Base-by-base conservation (phyloP, 2,329 filamentous ascomycete species). In the Ophiosphaerella herpotricha region DNA sequence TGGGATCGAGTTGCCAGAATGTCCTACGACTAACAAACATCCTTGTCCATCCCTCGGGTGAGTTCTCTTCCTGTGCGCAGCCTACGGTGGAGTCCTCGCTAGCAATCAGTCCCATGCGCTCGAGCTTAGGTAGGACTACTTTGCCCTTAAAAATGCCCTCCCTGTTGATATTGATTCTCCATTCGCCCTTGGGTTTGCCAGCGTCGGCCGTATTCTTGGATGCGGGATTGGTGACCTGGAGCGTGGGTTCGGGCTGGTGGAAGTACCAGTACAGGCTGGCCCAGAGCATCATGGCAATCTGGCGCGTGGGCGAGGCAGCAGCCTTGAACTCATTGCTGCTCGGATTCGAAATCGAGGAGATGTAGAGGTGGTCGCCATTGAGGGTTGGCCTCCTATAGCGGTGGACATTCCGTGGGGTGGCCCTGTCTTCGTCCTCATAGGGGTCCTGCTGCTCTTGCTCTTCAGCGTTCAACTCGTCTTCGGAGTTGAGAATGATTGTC, bases 201-300 rank as follows among this genome's bases (percentile, higher is more conserved):
- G 75, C 71, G 14, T 83, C 77, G 0, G 75, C 88, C 0, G 91
- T 93, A 49, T 80, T 71, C 57, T 80, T 82, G 1, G 86, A 89
- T 0, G 82, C 78, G 5, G 84, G 77, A 6, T 84, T 89, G 14
- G 80, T 79, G 31, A 94, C 68, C 42, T 84, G 81, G 0, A 82
- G 79, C 18, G 82, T 78, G 0, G 93, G 93, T 61, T 87, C 82
- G 1, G 85, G 82, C 72, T 96, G 90, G 75, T 97, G 92, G 64
- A 97, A 97, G 78, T 97, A 97, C 93, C 93, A 97, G 78, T 91
- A 96, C 36, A 97, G 78, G 1, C 91, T 92, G 31, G 91, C 85
- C 90, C 91, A 97, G 6, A 97, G 81, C 88, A 97, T 96, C 90
- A 97, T 91, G 59, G 93, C 93, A 52, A 96, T 90, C 75, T 96